phyloP scores from a whole-genome alignment of 1,284 basidiomycete genomes.

The Cryptococcus wingfieldii region DNA sequence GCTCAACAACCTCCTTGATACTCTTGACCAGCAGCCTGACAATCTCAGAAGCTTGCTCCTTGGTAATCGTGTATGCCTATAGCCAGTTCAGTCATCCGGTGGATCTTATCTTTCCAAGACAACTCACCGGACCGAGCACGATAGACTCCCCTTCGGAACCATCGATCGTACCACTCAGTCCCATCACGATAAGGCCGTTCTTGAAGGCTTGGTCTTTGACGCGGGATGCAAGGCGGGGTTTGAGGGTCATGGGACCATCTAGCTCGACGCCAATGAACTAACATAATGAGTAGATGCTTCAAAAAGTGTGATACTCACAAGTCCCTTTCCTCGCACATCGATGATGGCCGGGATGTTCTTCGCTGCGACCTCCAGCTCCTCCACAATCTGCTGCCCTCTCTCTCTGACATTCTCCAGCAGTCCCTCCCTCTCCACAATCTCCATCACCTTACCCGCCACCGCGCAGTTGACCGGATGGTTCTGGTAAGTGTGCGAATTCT shows the following conservation, averaged over 20 bases:
- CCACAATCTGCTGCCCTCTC: constrained; percentile 24
- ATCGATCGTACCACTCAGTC: constrained; percentile 24
- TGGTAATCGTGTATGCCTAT: constrained; percentile 24
- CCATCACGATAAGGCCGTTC: constrained; percentile 27
- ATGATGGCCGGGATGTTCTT: constrained; percentile 17
- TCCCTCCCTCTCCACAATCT: constrained; percentile 63
- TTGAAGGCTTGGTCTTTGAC: constrained; percentile 27
- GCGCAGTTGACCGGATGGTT: constrained; percentile 72
- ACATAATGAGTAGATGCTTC: neutral
- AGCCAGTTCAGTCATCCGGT: neutral
- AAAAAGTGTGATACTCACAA: constrained; percentile 59
- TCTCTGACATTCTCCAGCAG: constrained; percentile 46
- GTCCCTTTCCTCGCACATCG: constrained; percentile 55
- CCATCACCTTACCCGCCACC: constrained; percentile 71
- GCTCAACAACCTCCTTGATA: constrained; percentile 7
- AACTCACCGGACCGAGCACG: constrained; percentile 24
- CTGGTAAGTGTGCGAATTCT: constrained; percentile 83
- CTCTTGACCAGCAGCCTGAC: constrained; percentile 50
- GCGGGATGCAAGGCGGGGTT: constrained; percentile 22
- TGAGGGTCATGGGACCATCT: constrained; percentile 17
- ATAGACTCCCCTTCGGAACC: constrained; percentile 26
- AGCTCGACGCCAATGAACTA: constrained; percentile 33
- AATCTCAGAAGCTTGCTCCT: constrained; percentile 21
- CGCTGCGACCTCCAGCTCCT: constrained; percentile 16
- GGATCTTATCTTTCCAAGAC: neutral